phyloP scores from a whole-genome alignment of 306 rosid species.

The Corylus heterophylla region DNA sequence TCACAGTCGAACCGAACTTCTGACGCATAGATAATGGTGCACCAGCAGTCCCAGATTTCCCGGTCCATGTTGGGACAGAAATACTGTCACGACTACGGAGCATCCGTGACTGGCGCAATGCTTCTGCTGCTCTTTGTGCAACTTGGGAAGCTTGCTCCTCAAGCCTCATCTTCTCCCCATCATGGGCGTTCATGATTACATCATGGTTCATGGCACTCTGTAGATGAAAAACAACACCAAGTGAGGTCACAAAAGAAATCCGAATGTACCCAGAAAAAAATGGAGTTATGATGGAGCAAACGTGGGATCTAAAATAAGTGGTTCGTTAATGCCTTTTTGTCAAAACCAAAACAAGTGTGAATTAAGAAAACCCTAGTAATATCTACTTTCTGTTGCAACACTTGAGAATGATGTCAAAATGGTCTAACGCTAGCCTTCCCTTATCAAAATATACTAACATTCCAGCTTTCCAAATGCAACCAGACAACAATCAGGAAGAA shows the following conservation, averaged over 20 bases:
- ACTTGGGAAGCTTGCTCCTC: constrained; percentile 92
- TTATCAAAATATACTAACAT: background rate
- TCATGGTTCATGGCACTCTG: constrained; percentile 97
- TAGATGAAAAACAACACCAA: constrained; percentile 8
- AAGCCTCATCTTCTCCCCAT: constrained; percentile 81
- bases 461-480: background rate
- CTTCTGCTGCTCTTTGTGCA: constrained; percentile 96
- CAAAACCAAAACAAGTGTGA: background rate
- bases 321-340: background rate
- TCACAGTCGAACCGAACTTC: constrained; percentile 84
- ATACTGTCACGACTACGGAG: constrained; percentile 70
- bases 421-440: background rate
- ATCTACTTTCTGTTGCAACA: background rate
- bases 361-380: background rate
- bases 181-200: constrained; percentile 80
- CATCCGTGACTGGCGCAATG: constrained; percentile 80
- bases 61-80: constrained; percentile 95
- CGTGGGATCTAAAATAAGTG: too few species aligned
- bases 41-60: constrained; percentile 92
- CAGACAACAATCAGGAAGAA: constrained; percentile 2
- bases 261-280: background rate
- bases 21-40: constrained; percentile 72
- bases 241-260: constrained; percentile 26
- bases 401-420: background rate
- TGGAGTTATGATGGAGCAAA: background rate